These are phyloP conservation scores for Colletotrichum magnum DNA, from an alignment of 2,329 filamentous ascomycete genomes.

Conservation along the genomic window DNA sequence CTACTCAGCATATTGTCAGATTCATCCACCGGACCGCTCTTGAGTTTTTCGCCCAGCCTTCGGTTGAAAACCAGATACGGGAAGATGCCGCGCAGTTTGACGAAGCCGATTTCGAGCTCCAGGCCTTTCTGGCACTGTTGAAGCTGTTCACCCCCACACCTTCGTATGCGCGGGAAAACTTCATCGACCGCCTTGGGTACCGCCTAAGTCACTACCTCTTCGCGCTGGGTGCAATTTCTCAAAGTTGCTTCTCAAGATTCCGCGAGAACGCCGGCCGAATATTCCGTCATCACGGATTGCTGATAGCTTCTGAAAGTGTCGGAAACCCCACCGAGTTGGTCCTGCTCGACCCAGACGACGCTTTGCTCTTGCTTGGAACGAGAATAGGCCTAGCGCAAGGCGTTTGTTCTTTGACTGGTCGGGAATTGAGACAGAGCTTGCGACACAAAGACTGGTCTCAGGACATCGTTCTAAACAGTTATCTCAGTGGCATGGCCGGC, in stretches of 20 bases:
- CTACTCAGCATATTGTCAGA: background rate
- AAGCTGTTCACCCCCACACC: background rate
- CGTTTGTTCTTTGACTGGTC: background rate
- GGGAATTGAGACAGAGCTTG: background rate
- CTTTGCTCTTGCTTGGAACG: background rate
- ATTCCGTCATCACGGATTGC: too few relatives aligned
- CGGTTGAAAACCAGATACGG: background rate
- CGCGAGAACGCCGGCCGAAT: too few relatives aligned
- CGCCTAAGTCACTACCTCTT: background rate
- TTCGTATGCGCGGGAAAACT: background rate
- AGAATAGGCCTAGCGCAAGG: background rate
- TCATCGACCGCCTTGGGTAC: background rate
- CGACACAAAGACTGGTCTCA: background rate
- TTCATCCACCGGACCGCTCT: background rate
- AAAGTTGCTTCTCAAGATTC: too few relatives aligned
- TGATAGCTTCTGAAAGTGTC: too few relatives aligned
- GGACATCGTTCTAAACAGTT: background rate
- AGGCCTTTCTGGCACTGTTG: slow-evolving; percentile 1
- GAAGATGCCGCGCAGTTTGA: background rate
- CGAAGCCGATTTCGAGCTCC: background rate
- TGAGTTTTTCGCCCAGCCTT: background rate
- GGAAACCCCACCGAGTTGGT: too few relatives aligned
- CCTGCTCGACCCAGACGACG: background rate
- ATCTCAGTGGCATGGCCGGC: background rate
- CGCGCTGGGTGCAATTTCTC: too few relatives aligned